Base-by-base conservation (phyloP, 768 basidiomycete species). In the Boletus rubropictus region DNA sequence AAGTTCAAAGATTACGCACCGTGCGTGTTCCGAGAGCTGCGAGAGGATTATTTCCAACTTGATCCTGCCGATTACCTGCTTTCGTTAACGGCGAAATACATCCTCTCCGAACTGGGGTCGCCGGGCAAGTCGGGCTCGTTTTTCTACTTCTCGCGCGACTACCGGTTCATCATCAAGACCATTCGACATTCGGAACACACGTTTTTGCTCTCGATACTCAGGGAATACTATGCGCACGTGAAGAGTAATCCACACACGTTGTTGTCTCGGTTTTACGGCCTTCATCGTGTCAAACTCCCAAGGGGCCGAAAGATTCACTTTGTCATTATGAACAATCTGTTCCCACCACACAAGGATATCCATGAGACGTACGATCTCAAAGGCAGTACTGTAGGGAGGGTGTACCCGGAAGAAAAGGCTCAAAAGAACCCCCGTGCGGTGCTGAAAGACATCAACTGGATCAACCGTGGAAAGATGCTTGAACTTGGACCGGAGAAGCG, bases 1-100 rank as follows among this genome's bases (percentile, higher is more conserved):
- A 99, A 99, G 69, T 98, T 98, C 77, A 98, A 98, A 67, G 95
- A 99, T 64, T 99, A 98, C 65, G 93, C 94, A 0, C 95, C 96
- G 0, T 96, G 89, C 86, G 89, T 98, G 3, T 99, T 99, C 69
- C 89, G 95, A 22, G 88, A 91, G 46, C 73, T 99, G 12, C 86
- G 96, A 25, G 95, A 98, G 69, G 87, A 93, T 54, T 77, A 85
- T 65, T 98, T 99, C 70, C 84, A 89, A 54, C 80, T 99, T 38
- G 96, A 98, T 63, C 95, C 96, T 3, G 91, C 93, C 29, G 96
- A 99, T 67, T 98, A 99, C 69, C 80, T 99, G 14, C 81, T 98
- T 48, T 95, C 93, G 1, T 80, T 99, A 48, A 99, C 96, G 4
- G 85, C 88, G 8, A 96, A 95, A 65, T 99, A 98, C 71, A 98